phyloP scores from a whole-genome alignment of 306 rosid genomes.

The Dryas drummondii region DNA sequence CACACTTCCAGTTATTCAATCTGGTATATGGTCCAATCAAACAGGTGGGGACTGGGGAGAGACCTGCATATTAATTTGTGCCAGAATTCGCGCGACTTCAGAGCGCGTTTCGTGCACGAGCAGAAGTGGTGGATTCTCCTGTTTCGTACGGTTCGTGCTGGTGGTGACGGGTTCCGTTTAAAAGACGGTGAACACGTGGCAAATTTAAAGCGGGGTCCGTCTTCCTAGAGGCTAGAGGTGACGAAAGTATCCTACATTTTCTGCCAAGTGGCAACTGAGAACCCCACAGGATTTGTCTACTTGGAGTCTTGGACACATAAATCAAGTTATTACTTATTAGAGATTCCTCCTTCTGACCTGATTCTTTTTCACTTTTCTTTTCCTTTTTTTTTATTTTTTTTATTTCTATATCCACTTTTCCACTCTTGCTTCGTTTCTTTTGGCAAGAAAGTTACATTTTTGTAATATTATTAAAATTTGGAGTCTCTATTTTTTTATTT shows the following conservation, averaged over 20 bases:
- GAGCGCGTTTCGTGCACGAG: too few species aligned
- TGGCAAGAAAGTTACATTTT: too few species aligned
- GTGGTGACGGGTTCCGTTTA: not conserved
- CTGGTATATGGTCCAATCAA: not conserved
- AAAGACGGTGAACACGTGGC: not conserved
- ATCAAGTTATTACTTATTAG: not conserved
- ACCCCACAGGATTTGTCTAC: slow-evolving; percentile 13
- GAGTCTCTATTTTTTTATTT: too few species aligned
- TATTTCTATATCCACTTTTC: not conserved
- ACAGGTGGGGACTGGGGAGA: not conserved
- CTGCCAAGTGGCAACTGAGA: slow-evolving; percentile 12
- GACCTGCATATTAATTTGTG: not conserved
- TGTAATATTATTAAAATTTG: too few species aligned
- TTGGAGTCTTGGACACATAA: slow-evolving; percentile 1
- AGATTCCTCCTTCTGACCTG: slow-evolving; percentile 5
- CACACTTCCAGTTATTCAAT: not conserved
- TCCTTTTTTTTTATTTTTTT: not conserved
- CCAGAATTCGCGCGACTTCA: not conserved
- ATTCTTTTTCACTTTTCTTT: not conserved
- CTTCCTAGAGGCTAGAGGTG: not conserved
- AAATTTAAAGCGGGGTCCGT: not conserved
- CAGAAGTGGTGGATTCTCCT: too few species aligned
- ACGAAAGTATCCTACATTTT: not conserved
- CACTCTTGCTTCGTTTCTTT: too few species aligned
- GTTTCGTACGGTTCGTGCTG: not conserved